Evolutionary conservation across 805 yeast species (phyloP).

Genomic region (Candida pini): DNA sequence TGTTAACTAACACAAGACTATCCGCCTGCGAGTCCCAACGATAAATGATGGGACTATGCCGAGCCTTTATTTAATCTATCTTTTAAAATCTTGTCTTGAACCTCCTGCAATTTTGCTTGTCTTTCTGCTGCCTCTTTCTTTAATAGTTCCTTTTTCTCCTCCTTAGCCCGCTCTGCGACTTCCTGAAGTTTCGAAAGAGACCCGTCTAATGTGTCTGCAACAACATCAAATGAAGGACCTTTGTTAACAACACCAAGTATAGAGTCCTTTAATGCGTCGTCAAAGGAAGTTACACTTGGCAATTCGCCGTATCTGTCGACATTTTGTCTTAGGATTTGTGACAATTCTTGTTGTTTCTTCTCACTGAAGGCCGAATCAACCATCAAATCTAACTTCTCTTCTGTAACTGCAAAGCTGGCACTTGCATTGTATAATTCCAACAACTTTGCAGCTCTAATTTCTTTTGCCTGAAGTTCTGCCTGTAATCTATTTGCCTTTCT

Average conservation of each 20-base stretch:
- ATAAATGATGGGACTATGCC: too few species aligned
- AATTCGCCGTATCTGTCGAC: slow-evolving; percentile 18
- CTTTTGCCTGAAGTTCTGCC: slow-evolving; percentile 45
- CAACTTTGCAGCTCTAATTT: slow-evolving; percentile 48
- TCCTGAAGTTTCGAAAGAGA: slow-evolving; percentile 19
- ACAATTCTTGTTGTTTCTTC: slow-evolving; percentile 28
- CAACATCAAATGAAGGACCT: slow-evolving; percentile 29
- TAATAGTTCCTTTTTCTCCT: slow-evolving; percentile 15
- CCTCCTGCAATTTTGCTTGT: slow-evolving; percentile 16
- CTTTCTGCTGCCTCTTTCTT: slow-evolving; percentile 21
- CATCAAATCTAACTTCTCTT: slow-evolving; percentile 53
- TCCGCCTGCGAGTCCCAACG: too few species aligned
- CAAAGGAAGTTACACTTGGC: slow-evolving; percentile 19
- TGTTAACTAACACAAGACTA: too few species aligned
- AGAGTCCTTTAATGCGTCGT: slow-evolving; percentile 21
- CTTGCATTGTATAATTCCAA: slow-evolving; percentile 71
- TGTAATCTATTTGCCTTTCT: slow-evolving; percentile 62
- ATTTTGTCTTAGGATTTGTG: slow-evolving; percentile 12
- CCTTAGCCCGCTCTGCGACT: slow-evolving; percentile 19
- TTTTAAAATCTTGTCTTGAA: slow-evolving; percentile 17
- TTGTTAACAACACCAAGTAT: slow-evolving; percentile 26
- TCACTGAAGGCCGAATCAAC: slow-evolving; percentile 49
- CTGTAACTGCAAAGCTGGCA: slow-evolving; percentile 65
- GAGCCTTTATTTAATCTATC: too few species aligned
- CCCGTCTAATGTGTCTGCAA: slow-evolving; percentile 27